Percentiles rank a stretch among this genome's conserved stretches.
phyloP scores from a whole-genome alignment of 2,329 filamentous ascomycete species.

The Aspergillus japonicus region DNA sequence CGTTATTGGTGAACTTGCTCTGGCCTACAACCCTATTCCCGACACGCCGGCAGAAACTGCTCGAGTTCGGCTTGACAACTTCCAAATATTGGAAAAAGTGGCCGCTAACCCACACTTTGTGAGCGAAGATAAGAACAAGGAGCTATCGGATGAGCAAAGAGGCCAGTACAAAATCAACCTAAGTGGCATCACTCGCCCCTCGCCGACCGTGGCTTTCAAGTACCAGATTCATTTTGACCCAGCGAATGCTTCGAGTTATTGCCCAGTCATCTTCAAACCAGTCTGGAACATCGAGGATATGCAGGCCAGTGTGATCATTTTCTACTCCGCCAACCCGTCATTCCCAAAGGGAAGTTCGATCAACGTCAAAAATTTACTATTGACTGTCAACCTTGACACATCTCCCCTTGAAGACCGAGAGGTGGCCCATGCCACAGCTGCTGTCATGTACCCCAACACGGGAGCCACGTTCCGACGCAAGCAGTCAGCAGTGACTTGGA shows the following conservation, averaged over 20 bases:
- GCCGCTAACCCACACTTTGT: constrained; percentile 93
- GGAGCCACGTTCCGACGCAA: constrained; percentile 48
- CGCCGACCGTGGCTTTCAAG: constrained; percentile 75
- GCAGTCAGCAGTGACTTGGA: constrained; percentile 47
- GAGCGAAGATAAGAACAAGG: constrained; percentile 52
- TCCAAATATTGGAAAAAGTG: constrained; percentile 82
- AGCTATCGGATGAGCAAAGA: constrained; percentile 55
- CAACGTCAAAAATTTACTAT: constrained; percentile 72
- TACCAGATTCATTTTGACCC: constrained; percentile 80
- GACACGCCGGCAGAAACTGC: constrained; percentile 49
- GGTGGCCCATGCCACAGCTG: constrained; percentile 41
- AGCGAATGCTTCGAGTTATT: constrained; percentile 56
- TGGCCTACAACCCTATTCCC: constrained; percentile 66
- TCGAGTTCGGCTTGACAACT: constrained; percentile 82
- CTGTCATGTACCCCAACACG: constrained; percentile 48
- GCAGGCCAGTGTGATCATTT: constrained; percentile 81
- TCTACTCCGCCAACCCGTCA: constrained; percentile 78
- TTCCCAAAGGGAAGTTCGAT: constrained; percentile 53
- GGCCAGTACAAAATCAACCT: constrained; percentile 80
- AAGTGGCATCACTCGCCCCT: constrained; percentile 65
- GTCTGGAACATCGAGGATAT: constrained; percentile 80
- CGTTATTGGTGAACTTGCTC: constrained; percentile 83
- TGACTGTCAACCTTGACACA: constrained; percentile 55
- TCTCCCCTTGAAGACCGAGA: constrained; percentile 41
- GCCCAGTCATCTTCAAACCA: constrained; percentile 71